Evolutionary conservation across 768 basidiomycete species (phyloP).

Genomic region (Lanmaoa pseudosensibilis): DNA sequence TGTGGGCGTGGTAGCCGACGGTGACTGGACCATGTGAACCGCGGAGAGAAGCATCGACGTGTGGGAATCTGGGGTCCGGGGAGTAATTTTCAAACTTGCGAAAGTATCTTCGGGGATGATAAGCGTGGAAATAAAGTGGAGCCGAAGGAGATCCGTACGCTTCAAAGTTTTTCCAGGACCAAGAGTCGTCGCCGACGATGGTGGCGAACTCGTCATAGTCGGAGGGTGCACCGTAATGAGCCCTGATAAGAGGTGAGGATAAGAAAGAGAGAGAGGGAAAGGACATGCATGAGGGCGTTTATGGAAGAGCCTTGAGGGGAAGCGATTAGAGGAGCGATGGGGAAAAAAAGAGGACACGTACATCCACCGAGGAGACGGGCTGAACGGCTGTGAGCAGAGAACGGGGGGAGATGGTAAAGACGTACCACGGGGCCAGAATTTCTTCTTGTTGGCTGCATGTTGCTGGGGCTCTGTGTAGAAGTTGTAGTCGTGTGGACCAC

Average conservation of each 20-base stretch:
- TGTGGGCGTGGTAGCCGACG: slow-evolving; percentile 55
- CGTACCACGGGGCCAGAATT: slow-evolving; percentile 68
- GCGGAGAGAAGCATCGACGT: slow-evolving; percentile 45
- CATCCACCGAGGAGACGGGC: slow-evolving; percentile 75
- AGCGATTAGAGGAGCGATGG: not conserved
- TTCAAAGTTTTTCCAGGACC: slow-evolving; percentile 55
- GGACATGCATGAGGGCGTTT: slow-evolving; percentile 53
- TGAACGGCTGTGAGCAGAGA: slow-evolving; percentile 26
- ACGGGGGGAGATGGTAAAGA: not conserved
- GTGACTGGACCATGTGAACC: slow-evolving; percentile 58
- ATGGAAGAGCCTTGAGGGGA: slow-evolving; percentile 52
- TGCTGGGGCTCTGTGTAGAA: slow-evolving; percentile 58
- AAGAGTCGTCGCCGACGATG: slow-evolving; percentile 52
- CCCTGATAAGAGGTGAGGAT: slow-evolving; percentile 26
- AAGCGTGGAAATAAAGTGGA: not conserved
- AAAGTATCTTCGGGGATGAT: slow-evolving; percentile 53
- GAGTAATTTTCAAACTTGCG: slow-evolving; percentile 63
- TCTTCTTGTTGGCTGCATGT: slow-evolving; percentile 45
- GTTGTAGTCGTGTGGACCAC: slow-evolving; percentile 49
- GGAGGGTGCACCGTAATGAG: slow-evolving; percentile 63
- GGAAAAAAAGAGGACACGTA: slow-evolving; percentile 36
- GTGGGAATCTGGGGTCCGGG: slow-evolving; percentile 49
- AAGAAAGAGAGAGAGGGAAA: not conserved
- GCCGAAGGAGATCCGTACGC: slow-evolving; percentile 34
- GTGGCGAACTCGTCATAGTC: slow-evolving; percentile 70